Evolutionary conservation across 768 basidiomycete genomes (phyloP).

Genomic region (Lactarius indigo): DNA sequence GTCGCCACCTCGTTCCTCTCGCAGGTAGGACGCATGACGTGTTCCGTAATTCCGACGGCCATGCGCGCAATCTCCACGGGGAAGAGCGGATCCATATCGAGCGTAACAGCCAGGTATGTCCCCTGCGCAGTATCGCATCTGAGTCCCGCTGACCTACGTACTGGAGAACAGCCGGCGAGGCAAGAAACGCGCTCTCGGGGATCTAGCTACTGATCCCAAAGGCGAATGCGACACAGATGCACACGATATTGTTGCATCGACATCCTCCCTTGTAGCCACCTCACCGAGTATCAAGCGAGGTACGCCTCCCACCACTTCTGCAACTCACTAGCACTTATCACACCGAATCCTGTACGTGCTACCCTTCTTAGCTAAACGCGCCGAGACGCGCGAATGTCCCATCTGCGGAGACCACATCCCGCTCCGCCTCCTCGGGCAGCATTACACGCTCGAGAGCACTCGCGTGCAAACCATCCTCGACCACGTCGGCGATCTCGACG

Average conservation of each 20-base stretch:
- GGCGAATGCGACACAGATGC: not conserved
- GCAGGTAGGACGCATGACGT: not conserved
- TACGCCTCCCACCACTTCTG: not conserved
- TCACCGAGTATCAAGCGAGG: slow-evolving; percentile 11
- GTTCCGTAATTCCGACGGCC: not conserved
- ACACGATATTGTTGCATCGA: not conserved
- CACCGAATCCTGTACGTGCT: not conserved
- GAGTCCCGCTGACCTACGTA: not conserved
- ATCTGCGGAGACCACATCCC: slow-evolving; percentile 72
- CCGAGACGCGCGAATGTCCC: slow-evolving; percentile 72
- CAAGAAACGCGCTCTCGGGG: not conserved
- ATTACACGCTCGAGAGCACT: slow-evolving; percentile 62
- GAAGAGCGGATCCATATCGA: not conserved
- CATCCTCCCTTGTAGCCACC: not conserved
- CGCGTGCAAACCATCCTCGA: slow-evolving; percentile 66
- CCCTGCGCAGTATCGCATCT: not conserved
- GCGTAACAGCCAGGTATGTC: slow-evolving; percentile 1
- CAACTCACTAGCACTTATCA: not conserved
- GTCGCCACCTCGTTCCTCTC: not conserved
- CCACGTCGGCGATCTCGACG: slow-evolving; percentile 58
- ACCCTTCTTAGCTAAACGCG: slow-evolving; percentile 66
- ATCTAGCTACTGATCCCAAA: not conserved
- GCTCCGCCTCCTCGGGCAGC: slow-evolving; percentile 61
- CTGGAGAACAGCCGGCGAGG: slow-evolving; percentile 10
- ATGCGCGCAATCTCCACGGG: not conserved